phyloP scores from a whole-genome alignment of 805 yeast genomes.

The Scheffersomyces coipomensis region DNA sequence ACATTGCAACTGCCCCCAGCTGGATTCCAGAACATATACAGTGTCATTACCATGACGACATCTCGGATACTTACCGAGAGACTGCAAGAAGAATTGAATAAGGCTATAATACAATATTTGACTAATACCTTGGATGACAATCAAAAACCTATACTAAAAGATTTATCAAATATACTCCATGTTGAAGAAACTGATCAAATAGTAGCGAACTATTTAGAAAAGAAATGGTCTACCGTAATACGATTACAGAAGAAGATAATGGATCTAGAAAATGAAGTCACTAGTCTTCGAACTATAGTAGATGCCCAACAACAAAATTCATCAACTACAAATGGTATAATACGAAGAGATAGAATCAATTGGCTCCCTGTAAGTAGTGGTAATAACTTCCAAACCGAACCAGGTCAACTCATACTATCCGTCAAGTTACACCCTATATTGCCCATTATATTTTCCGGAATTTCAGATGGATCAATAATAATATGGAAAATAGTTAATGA shows the following conservation, averaged over 20 bases:
- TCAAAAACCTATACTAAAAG: constrained; percentile 7
- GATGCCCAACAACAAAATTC: constrained; percentile 22
- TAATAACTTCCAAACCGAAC: constrained; percentile 49
- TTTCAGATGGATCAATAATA: constrained; percentile 69
- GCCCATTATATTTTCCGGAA: constrained; percentile 62
- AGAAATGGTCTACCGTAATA: constrained; percentile 86
- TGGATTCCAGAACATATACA: too few relatives aligned
- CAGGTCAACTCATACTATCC: constrained; percentile 55
- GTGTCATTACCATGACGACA: too few relatives aligned
- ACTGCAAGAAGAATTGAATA: constrained; percentile 47
- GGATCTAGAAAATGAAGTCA: constrained; percentile 63
- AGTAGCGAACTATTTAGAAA: constrained; percentile 52
- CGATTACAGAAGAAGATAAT: constrained; percentile 72
- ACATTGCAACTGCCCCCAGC: too few relatives aligned
- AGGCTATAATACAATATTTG: constrained; percentile 50
- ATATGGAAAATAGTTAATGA: constrained; percentile 66
- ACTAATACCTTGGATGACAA: constrained; percentile 24
- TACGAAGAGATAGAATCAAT: constrained; percentile 31
- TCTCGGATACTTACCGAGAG: constrained; percentile 10
- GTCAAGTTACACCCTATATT: constrained; percentile 73
- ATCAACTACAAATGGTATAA: constrained; percentile 4
- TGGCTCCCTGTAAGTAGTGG: constrained; percentile 64
- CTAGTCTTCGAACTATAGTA: constrained; percentile 46
- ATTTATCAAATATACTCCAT: constrained; percentile 9
- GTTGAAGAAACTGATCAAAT: constrained; percentile 22